Evolutionary conservation across 805 yeast genomes (phyloP), one percentile per base, ranked within the genome.

Genomic region (Ogataea dorogensis): DNA sequence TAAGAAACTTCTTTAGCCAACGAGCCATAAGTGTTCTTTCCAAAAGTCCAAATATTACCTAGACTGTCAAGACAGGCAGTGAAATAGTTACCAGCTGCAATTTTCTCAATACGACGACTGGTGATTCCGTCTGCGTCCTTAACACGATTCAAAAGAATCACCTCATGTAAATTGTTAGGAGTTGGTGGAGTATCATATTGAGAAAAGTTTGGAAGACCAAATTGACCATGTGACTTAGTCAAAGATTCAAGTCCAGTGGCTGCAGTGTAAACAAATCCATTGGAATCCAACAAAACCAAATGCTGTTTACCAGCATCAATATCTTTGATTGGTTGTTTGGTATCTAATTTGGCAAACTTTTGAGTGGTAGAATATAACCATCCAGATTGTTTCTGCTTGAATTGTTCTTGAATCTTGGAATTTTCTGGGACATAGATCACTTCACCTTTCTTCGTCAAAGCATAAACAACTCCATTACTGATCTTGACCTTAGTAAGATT

Each of bases 31-130:
- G 75, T 68, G 57, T 91, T 91, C 40, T 75, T 75, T 16, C 98
- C 98, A 76, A 93, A 89, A 2, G 87, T 73, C 76, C 82, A 84
- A n/a, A 87, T 64, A 34, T 69, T 67, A 7, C 91, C 93, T n/a
- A 65, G 52, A 2, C 65, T 50, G 49, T 86, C 91, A n/a, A 74
- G 56, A 5, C 79, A 91, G 21, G 88, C 56, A 3, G 88, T 75
- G 60, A 87, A 95, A 56, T 67, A 68, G 31, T 70, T 68, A 7
- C 98, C 97, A 40, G 85, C 67, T 1, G 93, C 86, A 26, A 91
- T 71, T 47, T 75, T 65, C 4, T 51, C 59, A 34, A 86, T 77
- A 2, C 50, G 45, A 37, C 91, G 66, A 5, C 68, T 64, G 27
- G 42, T 47, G 5, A 54, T 37, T 8, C 40, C 26, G 5, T 49